phyloP scores from a whole-genome alignment of 495 filamentous ascomycete species.

The Hyaloscypha finlandica region DNA sequence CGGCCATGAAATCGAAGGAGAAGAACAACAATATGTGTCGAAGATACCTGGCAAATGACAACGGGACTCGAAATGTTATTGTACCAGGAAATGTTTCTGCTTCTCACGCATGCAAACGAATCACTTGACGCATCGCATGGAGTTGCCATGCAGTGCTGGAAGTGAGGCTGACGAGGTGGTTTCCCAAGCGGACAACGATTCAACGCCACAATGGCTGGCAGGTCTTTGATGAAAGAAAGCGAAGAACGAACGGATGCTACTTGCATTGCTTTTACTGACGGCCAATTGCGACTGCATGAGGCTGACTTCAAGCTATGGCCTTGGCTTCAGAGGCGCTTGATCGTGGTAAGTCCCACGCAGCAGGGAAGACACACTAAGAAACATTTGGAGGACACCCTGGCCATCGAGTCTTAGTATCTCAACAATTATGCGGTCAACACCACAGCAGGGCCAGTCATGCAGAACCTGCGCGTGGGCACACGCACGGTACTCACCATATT shows the following conservation, averaged over 20 bases:
- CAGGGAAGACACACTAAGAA: neutral
- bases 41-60: slow-evolving; percentile 11
- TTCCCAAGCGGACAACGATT: neutral
- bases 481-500: neutral
- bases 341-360: no score
- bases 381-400: neutral
- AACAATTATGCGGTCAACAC: neutral
- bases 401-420: neutral
- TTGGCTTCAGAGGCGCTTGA: slow-evolving; percentile 10
- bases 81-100: neutral
- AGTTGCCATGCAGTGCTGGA: neutral
- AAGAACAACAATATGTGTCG: slow-evolving; percentile 10
- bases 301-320: slow-evolving; percentile 15
- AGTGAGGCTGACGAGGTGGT: neutral
- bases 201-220: neutral
- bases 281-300: slow-evolving; percentile 14
- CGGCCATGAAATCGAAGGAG: slow-evolving; percentile 23
- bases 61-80: neutral
- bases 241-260: neutral
- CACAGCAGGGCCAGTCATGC: neutral
- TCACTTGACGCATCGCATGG: neutral
- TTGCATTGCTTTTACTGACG: neutral
- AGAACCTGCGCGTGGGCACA: neutral
- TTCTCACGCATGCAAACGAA: neutral
- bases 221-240: slow-evolving; percentile 1